A percentile compares a stretch with the other conserved stretches of the same genome.
phyloP scores from a whole-genome alignment of 345 rosid genomes.

The Arabidopsis thaliana region DNA sequence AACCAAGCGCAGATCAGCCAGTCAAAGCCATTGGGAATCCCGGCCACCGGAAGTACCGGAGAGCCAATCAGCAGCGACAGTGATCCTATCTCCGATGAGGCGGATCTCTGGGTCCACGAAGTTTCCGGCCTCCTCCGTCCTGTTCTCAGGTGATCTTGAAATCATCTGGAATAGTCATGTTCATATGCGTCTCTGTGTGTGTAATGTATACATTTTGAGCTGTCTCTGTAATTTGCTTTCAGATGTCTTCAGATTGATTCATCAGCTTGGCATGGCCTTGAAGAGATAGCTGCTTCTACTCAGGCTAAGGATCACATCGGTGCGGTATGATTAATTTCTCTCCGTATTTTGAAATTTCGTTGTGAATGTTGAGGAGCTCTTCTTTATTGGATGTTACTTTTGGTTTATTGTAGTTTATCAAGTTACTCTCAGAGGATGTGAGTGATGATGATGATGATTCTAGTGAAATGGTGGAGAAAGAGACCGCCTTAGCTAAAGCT shows the following conservation, averaged over 20 bases:
- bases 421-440: slow-evolving; percentile 70
- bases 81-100: slow-evolving; percentile 66
- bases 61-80: slow-evolving; percentile 50
- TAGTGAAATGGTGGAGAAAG: slow-evolving; percentile 59
- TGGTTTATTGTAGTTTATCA: slow-evolving; percentile 60
- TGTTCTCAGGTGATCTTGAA: slow-evolving; percentile 64
- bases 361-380: neutral
- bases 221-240: slow-evolving; percentile 12
- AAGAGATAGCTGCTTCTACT: slow-evolving; percentile 81
- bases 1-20: slow-evolving; percentile 52
- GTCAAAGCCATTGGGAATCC: slow-evolving; percentile 60
- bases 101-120: slow-evolving; percentile 79
- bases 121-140: slow-evolving; percentile 81
- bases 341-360: neutral
- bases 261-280: slow-evolving; percentile 80
- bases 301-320: slow-evolving; percentile 79
- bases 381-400: slow-evolving; percentile 15
- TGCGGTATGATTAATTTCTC: slow-evolving; percentile 57
- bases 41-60: slow-evolving; percentile 28
- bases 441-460: slow-evolving; percentile 50
- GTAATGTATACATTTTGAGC: slow-evolving; percentile 17
- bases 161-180: slow-evolving; percentile 5
- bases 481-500: slow-evolving; percentile 76
- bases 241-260: slow-evolving; percentile 78
- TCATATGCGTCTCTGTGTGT: neutral